These are phyloP conservation scores for Pleurotus eryngii DNA, from an alignment of 768 basidiomycete species.

Conservation along the genomic window DNA sequence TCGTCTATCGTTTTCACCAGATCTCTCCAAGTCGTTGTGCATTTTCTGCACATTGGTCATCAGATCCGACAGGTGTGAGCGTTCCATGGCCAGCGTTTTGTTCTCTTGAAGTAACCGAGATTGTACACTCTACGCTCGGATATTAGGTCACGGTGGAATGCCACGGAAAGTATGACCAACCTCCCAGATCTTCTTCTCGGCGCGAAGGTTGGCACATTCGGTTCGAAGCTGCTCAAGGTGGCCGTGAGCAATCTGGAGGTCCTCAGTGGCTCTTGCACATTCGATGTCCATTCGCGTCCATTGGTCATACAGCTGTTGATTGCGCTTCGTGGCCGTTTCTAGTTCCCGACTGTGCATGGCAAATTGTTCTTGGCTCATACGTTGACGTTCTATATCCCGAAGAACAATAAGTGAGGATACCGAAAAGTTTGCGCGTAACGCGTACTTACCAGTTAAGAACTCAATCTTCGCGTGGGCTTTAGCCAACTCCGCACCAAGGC, in stretches of 20 bases:
- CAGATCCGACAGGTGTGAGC: conserved; percentile 81
- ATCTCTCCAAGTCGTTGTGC: conserved; percentile 83
- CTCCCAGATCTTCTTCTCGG: conserved; percentile 94
- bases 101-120: conserved; percentile 82
- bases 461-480: conserved; percentile 84
- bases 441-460: conserved; percentile 62
- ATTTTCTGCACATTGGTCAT: conserved; percentile 90
- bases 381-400: conserved; percentile 54
- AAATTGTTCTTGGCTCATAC: conserved; percentile 68
- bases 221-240: conserved; percentile 76
- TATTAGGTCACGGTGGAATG: conserved; percentile 7
- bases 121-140: conserved; percentile 64
- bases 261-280: conserved; percentile 64
- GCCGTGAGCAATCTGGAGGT: conserved; percentile 54
- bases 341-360: conserved; percentile 60
- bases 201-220: conserved; percentile 83
- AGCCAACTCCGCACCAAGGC: conserved; percentile 64
- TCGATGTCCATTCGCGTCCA: conserved; percentile 75
- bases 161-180: conserved; percentile 34
- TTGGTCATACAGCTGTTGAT: conserved; percentile 70
- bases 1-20: conserved; percentile 77
- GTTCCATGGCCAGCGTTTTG: conserved; percentile 71
- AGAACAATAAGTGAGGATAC: conserved; percentile 6
- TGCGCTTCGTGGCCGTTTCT: conserved; percentile 63
- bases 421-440: conserved; percentile 3